Evolutionary conservation across 2,329 filamentous ascomycete species (phyloP), one percentile per base, ranked within the genome.

Genomic region (Ceratocystis papillata): DNA sequence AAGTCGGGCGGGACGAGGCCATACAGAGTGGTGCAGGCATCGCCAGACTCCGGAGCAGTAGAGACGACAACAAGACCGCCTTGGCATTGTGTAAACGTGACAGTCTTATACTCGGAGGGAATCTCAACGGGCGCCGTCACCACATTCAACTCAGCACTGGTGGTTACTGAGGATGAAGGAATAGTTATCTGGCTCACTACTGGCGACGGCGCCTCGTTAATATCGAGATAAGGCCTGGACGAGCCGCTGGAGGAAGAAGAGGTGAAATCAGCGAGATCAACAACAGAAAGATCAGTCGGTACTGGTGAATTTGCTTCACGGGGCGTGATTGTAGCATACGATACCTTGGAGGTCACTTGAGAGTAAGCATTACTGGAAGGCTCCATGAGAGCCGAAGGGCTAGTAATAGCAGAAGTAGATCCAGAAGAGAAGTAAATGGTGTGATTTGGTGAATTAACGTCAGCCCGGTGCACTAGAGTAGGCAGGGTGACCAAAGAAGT

Each of bases 51-150:
- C 28, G 15, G 37, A 44, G 33, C 50, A 45, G 22, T 30, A 65
- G 22, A 28, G 45, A 25, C 48, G 22, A 30, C 50, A n/a, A 30
- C 63, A 7, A 63, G 50, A n/a, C 48, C 63, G 12, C 44, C 15
- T 28, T 61, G 66, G 48, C 66, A 67, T 44, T 65, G 63, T 25
- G 63, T 63, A 44, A 67, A 48, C 17, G 66, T 63, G 20, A 65
- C 62, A 59, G 63, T 67, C 60, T 63, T 67, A 60, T 63, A 67
- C 22, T 64, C 57, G 44, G 55, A 50, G 22, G 55, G 62, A 45
- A 60, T 62, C 48, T 59, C 50, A 22, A 63, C 44, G 3, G 63
- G 57, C 25, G 66, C 66, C 15, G 66, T 63, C 46, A 65, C 45
- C 2, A 67, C 22, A 17, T 20, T 45, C 22, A 65, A 28, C 44